Evolutionary conservation across 768 basidiomycete genomes (phyloP).

Genomic region (Amylocystis lapponica): DNA sequence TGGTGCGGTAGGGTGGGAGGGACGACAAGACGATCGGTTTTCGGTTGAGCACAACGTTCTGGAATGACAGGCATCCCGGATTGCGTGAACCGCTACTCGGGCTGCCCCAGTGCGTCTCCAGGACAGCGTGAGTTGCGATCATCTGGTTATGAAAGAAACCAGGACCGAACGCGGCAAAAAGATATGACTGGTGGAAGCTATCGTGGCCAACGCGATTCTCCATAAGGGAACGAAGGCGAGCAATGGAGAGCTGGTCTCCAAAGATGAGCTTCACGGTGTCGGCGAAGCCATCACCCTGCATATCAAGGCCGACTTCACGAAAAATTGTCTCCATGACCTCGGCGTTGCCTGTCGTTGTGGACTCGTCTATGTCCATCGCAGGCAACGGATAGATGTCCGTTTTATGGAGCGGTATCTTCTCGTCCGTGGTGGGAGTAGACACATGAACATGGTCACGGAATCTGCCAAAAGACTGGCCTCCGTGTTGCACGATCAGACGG

Average conservation of each 20-base stretch:
- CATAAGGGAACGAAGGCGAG: constrained; percentile 26
- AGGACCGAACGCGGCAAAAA: constrained; percentile 21
- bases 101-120: constrained; percentile 30
- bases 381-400: constrained; percentile 26
- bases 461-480: constrained; percentile 22
- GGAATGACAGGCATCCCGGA: constrained; percentile 29
- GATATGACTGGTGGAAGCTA: constrained; percentile 16
- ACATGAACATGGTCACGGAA: constrained; percentile 18
- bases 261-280: constrained; percentile 9
- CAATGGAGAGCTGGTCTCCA: constrained; percentile 35
- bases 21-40: constrained; percentile 32
- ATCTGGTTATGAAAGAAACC: constrained; percentile 37
- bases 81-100: constrained; percentile 21
- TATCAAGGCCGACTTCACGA: constrained; percentile 20
- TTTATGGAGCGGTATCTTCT: constrained; percentile 25
- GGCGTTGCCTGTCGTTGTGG: constrained; percentile 28
- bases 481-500: constrained; percentile 25
- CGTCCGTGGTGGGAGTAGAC: constrained; percentile 12
- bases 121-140: constrained; percentile 23
- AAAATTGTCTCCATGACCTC: constrained; percentile 24
- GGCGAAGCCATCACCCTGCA: neutral
- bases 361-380: constrained; percentile 32
- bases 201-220: constrained; percentile 29
- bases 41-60: constrained; percentile 29
- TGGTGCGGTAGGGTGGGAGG: constrained; percentile 26